Base-by-base conservation (phyloP, 2,329 filamentous ascomycete genomes). In the Ophiostoma angusticollis region DNA sequence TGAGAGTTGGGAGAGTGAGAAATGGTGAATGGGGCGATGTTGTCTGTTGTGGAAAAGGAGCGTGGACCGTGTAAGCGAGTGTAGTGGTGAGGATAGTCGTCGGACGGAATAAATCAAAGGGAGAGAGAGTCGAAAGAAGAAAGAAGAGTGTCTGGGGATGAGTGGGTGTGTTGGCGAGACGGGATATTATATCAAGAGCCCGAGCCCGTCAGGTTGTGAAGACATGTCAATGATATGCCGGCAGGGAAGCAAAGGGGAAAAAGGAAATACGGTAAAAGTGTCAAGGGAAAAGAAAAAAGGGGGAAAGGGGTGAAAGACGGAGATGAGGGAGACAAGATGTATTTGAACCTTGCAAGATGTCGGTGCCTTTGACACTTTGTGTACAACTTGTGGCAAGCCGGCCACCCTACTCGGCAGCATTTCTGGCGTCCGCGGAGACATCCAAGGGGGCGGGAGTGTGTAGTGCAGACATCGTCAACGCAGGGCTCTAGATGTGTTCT, bases 261-360 rank as follows among this genome's bases (percentile, higher is more conserved):
- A n/a, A n/a, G n/a, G n/a, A n/a, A n/a, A n/a, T n/a, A n/a, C n/a
- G n/a, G n/a, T n/a, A n/a, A 34, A 21, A 35, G 25, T 23, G 11
- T 12, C 13, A 8, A 11, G 17, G 24, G n/a, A 31, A 29, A 30
- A 34, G 9, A 27, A 22, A 19, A 36, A 39, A 39, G 40, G 37
- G 32, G 21, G 37, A 32, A 28, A 40, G 41, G 40, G 40, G 39
- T 42, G 35, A 31, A 31, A 12, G 36, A 39, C 29, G 36, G 31
- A 39, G 36, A 35, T 17, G 36, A 43, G 21, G 23, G n/a, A 27
- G 30, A 27, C 32, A 18, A 23, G 36, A 28, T 39, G 31, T 39
- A 33, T 42, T 29, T 36, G 32, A 36, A 21, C 17, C n/a, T n/a
- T n/a, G n/a, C n/a, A n/a, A n/a, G n/a, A n/a, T n/a, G n/a, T n/a